phyloP scores from a whole-genome alignment of 2,329 filamentous ascomycete genomes.

The Beauveria brongniartii region DNA sequence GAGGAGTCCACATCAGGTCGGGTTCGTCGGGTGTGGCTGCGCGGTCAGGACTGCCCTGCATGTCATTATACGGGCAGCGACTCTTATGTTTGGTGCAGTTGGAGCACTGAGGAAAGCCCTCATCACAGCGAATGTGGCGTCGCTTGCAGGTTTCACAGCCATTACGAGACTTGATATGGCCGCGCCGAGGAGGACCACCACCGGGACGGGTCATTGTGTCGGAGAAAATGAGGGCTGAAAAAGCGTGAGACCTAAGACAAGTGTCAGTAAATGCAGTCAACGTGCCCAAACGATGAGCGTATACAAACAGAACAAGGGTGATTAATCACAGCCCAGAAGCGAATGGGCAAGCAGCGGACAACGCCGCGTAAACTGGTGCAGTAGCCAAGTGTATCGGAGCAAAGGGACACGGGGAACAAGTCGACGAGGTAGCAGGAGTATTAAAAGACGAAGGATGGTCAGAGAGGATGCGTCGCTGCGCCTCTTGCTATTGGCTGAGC shows the following conservation, averaged over 20 bases:
- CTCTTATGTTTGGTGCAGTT: conserved; percentile 99
- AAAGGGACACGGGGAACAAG: not conserved
- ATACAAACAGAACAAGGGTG: conserved; percentile 15
- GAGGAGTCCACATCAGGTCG: conserved; percentile 75
- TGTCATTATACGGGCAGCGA: conserved; percentile 95
- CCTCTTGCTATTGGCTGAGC: not conserved
- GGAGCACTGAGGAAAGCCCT: conserved; percentile 94
- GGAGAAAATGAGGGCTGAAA: conserved; percentile 13
- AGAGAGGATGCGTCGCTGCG: not conserved
- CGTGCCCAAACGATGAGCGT: not conserved
- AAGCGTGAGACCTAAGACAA: conserved; percentile 20
- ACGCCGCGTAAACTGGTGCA: not conserved
- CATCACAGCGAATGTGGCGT: conserved; percentile 94
- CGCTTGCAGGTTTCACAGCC: conserved; percentile 98
- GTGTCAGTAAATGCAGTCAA: not conserved
- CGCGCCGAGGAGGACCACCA: conserved; percentile 81
- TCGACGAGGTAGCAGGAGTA: not conserved
- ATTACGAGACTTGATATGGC: conserved; percentile 98
- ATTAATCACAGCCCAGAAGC: conserved; percentile 17
- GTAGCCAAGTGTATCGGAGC: not conserved
- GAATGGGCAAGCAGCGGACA: conserved; percentile 25
- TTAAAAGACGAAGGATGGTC: not conserved
- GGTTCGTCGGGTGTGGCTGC: conserved; percentile 54
- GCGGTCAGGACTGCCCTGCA: conserved; percentile 55
- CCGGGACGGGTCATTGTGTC: conserved; percentile 80